These are phyloP conservation scores for Ophiocordyceps camponoti-floridani DNA, from an alignment of 2,329 filamentous ascomycete genomes.

Conservation along the genomic window DNA sequence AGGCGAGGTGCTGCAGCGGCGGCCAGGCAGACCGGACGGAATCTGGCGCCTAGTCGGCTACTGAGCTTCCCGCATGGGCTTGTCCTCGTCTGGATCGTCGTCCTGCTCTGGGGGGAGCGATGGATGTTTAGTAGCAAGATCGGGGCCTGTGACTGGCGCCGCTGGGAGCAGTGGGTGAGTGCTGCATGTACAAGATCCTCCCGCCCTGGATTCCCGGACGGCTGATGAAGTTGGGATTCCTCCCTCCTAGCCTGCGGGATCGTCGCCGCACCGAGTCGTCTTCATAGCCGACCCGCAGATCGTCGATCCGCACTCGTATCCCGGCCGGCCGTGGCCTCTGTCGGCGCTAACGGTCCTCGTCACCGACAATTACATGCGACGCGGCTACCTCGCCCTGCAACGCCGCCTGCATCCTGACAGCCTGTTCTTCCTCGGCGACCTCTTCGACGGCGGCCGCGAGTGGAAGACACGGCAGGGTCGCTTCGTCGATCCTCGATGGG, in stretches of 20 bases:
- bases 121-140: slow-evolving; percentile 58
- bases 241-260: slow-evolving; percentile 45
- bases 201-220: too few relatives aligned
- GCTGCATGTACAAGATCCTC: too few relatives aligned
- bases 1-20: slow-evolving; percentile 18
- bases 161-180: slow-evolving; percentile 85
- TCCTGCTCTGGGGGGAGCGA: slow-evolving; percentile 73
- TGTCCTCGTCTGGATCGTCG: slow-evolving; percentile 55
- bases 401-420: slow-evolving; percentile 64
- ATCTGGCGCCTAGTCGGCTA: slow-evolving; percentile 31
- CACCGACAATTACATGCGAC: slow-evolving; percentile 78
- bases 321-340: slow-evolving; percentile 50
- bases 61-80: slow-evolving; percentile 49
- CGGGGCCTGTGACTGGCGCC: slow-evolving; percentile 58
- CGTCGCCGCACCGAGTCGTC: slow-evolving; percentile 66
- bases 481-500: slow-evolving; percentile 42
- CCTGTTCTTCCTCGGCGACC: slow-evolving; percentile 77
- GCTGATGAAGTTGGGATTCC: too few relatives aligned
- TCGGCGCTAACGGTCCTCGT: slow-evolving; percentile 36
- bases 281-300: slow-evolving; percentile 84
- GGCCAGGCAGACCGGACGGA: slow-evolving; percentile 9
- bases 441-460: slow-evolving; percentile 91
- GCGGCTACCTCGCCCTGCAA: slow-evolving; percentile 68
- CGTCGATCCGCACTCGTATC: slow-evolving; percentile 89
- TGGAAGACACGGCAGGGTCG: slow-evolving; percentile 59